These are phyloP conservation scores for Yamadazyma songkhlaensis DNA, from an alignment of 1,139 yeast genomes.

Conservation along the genomic window DNA sequence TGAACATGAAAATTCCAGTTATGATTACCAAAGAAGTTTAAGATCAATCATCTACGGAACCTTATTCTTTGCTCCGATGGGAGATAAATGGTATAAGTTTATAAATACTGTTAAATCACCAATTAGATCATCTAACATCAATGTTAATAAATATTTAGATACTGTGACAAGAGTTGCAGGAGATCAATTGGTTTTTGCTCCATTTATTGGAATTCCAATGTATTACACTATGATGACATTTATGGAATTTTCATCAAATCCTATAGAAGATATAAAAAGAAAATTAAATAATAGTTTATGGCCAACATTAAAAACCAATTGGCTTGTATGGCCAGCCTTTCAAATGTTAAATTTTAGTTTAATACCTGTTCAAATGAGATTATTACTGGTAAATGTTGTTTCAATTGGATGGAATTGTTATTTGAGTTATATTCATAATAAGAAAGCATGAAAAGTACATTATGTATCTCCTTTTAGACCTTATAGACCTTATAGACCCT, in stretches of 20 bases:
- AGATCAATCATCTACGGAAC: conserved; percentile 39
- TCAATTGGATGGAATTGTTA: conserved; percentile 87
- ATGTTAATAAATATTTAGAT: conserved; percentile 14
- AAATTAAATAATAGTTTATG: conserved; percentile 53
- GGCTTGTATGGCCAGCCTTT: conserved; percentile 87
- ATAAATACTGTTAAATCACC: conserved; percentile 20
- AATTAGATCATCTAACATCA: not conserved
- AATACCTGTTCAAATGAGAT: conserved; percentile 67
- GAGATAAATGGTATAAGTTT: conserved; percentile 39
- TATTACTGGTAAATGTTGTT: conserved; percentile 66
- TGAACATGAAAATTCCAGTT: conserved; percentile 17
- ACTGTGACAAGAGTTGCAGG: conserved; percentile 52
- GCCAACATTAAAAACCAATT: conserved; percentile 64
- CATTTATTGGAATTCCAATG: conserved; percentile 61
- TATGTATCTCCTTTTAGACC: too few relatives aligned
- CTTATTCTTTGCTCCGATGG: conserved; percentile 41
- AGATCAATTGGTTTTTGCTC: conserved; percentile 80
- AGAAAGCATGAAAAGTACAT: too few relatives aligned
- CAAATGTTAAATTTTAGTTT: conserved; percentile 70
- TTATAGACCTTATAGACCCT: too few relatives aligned
- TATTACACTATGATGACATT: conserved; percentile 68
- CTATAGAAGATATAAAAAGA: conserved; percentile 25
- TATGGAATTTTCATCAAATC: conserved; percentile 43
- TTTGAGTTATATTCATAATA: conserved; percentile 37
- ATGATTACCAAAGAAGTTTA: conserved; percentile 29